Evolutionary conservation across 768 basidiomycete genomes (phyloP), one percentile per base, ranked within the genome.

Genomic region (Lactifluus hygrophoroides): DNA sequence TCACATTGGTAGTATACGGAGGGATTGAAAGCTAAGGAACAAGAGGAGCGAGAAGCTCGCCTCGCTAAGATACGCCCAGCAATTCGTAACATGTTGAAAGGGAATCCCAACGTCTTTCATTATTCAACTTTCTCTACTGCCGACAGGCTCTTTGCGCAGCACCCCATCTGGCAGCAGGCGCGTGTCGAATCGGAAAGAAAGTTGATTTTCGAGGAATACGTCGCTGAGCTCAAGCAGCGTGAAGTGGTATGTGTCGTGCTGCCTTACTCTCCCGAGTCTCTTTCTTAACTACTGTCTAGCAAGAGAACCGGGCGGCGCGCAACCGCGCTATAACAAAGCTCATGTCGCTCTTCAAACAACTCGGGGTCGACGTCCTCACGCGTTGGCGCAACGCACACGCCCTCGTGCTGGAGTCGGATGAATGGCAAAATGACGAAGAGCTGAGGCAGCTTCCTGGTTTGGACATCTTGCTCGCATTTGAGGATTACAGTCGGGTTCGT

Each of bases 121-220:
- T 96, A 94, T 69, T 87, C 90, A 46, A 94, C 93, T 2, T 95
- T 94, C 72, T 73, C 81, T 30, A 94, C 92, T 49, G 93, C 90
- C 58, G 90, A 94, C 72, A 85, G 79, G 69, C 79, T 89, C 57
- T 95, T 97, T 67, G 77, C 83, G 4, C 82, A 86, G 71, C 90
- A 95, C 68, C 88, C 90, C 35, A 88, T 91, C 62, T 99, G 96
- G 96, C 83, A 86, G 62, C 87, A 90, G 68, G 86, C 87, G 17
- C 83, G 82, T 66, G 76, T 93, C 32, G 90, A 92, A 69, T 79
- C 88, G 5, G 96, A 99, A 73, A 77, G 94, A 59, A 84, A 76
- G 66, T 77, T 88, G 47, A 83, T 99, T 57, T 94, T 97, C 56
- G 92, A 96, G 54, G 96, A 97, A 71, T 94, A 94, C 67, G 84